Base-by-base conservation (phyloP, 768 basidiomycete species). In the Calocybe indica region DNA sequence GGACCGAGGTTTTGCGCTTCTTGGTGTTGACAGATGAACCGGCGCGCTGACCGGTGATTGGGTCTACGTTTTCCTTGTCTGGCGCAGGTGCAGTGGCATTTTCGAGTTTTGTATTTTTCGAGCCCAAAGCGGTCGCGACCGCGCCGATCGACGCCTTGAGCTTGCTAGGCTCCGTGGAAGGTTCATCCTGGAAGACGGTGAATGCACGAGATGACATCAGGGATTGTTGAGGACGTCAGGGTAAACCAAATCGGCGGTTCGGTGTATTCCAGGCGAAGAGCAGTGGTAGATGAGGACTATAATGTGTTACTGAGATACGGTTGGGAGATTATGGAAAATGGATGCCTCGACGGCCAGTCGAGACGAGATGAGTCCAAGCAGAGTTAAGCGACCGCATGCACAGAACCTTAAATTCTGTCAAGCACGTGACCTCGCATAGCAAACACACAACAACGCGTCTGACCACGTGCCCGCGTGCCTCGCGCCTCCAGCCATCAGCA, bases 11-110 rank as follows among this genome's bases (percentile, higher is more conserved):
- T 61, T 85, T 85, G 50, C 84, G 76, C 60, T 86, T 86, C 68
- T 85, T 86, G 12, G 66, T 62, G 47, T 51, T 58, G 5, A 53
- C 55, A 11, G 67, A 57, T 12, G 72, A 58, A 33, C 69, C 75
- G 2, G 80, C 64, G 34, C 78, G 80, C 50, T 78, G 74, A 5
- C 88, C 88, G 3, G 88, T 89, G 55, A 83, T 52, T 39, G 88
- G 88, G 62, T 89, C 75, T 38, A 82, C 70, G 60, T 90, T 90
- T 67, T 90, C 88, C 73, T 90, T 90, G 70, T 88, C 85, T 36
- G 70, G 56, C 34, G 71, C 63, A 22, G 64, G 61, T 5, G 70
- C 62, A 50, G 68, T 64, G 47, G 66, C 53, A 48, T 52, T 45
- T 57, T 59, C 40, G 31, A 44, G 54, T 53, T 45, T 28, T 47